Base-by-base conservation (phyloP, 768 basidiomycete genomes). In the Mycena galopus region DNA sequence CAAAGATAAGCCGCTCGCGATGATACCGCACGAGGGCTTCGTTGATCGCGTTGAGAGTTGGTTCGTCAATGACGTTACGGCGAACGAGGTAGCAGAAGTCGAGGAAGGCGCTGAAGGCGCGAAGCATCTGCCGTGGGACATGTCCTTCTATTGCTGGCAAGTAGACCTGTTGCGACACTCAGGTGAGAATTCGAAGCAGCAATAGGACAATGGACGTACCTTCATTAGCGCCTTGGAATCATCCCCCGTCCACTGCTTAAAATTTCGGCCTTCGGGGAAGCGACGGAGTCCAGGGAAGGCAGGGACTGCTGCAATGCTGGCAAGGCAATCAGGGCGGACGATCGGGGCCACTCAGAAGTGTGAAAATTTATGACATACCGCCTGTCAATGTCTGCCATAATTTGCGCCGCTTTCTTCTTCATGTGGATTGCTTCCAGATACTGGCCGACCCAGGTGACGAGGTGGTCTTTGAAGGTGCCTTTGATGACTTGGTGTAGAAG, bases 221-320 rank as follows among this genome's bases (percentile, higher is more conserved):
- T 50, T 50, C 47, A 50, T 50, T n/a, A 50, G 47, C n/a, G 47
- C 82, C 42, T 85, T 85, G 2, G 80, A 84, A 23, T 85, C 80
- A 51, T 84, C 69, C 2, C 82, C 79, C 0, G 82, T 85, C 84
- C 84, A 85, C n/a, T 50, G 47, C n/a, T 50, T 50, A 11, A 50
- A 50, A 11, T 23, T 23, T 23, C 47, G 47, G 29, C 84, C 83
- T 25, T 81, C 79, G 61, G 47, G 47, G n/a, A 50, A 50, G 82
- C 83, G 0, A n/a, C 21, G n/a, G n/a, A n/a, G n/a, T n/a, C n/a
- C n/a, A n/a, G n/a, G n/a, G n/a, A n/a, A n/a, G n/a, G n/a, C n/a
- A n/a, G 47, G 47, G 47, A 11, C 47, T 23, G 47, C 47, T 14
- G 47, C 47, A 23, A 50, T 50, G 47, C 47, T 50, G 47, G 72